Percentiles rank a stretch among this genome's conserved stretches.
Conservation (phyloP, 2,329 filamentous ascomycete genomes). For the Herpotrichia juniperi region DNA sequence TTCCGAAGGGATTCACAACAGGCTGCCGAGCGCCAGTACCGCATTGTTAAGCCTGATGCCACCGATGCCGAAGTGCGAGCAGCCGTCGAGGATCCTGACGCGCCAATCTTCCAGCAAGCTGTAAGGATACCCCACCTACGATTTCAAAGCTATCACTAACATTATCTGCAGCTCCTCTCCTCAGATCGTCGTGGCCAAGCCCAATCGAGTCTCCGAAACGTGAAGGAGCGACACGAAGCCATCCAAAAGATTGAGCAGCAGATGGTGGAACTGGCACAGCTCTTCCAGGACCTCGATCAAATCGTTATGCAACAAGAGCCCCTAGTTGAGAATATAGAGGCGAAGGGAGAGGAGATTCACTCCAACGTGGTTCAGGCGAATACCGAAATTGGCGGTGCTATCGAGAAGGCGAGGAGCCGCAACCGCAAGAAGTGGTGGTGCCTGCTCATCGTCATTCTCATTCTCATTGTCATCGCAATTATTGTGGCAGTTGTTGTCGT, state of each 20-base stretch:
- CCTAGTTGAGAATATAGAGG: conserved; percentile 79
- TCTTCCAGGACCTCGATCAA: conserved; percentile 89
- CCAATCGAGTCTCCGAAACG: conserved; percentile 77
- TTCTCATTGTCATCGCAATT: conserved; percentile 46
- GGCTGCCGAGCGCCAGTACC: conserved; percentile 87
- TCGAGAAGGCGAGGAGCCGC: conserved; percentile 71
- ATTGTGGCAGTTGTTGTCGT: conserved; percentile 45
- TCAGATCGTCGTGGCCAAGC: conserved; percentile 82
- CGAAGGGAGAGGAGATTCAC: conserved; percentile 83
- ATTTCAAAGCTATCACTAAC: conserved; percentile 15
- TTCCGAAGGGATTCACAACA: conserved; percentile 82
- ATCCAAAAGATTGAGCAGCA: conserved; percentile 92
- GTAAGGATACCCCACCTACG: conserved; percentile 40
- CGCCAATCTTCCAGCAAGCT: conserved; percentile 87
- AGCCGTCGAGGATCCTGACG: conserved; percentile 75
- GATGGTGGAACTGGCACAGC: conserved; percentile 82
- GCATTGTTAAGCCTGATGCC: conserved; percentile 84
- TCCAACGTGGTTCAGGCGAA: conserved; percentile 87
- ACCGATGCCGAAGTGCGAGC: conserved; percentile 77
- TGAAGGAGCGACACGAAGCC: conserved; percentile 81
- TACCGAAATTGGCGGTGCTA: conserved; percentile 79
- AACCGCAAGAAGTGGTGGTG: conserved; percentile 97
- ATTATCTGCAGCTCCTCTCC: conserved; percentile 66
- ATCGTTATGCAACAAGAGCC: conserved; percentile 87
- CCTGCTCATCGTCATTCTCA: conserved; percentile 69